Evolutionary conservation across 106 monocot genomes (phyloP), one percentile per base, ranked within the genome.

Genomic region (Allium cepa): DNA sequence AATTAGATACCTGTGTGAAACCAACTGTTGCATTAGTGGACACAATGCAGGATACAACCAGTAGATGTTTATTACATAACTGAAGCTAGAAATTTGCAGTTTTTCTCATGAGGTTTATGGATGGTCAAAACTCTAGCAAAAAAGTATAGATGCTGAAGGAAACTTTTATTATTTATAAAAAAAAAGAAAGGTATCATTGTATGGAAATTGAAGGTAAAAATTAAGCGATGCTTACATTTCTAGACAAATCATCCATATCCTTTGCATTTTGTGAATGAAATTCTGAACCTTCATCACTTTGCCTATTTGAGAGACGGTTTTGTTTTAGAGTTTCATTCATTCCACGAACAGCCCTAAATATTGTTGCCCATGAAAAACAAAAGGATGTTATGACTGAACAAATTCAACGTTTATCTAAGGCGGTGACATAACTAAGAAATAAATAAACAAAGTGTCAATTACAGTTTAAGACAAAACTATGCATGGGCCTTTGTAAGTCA

Each of bases 251-350:
- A 46, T 56, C 59, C 59, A 62, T 59, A 50, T 67, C 63, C 8
- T 67, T 75, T 10, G 74, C 74, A 67, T 69, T 72, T 78, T 46
- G 46, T 63, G 76, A 76, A 51, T 59, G 59, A 27, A 45, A 46
- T 46, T 49, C 49, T 14, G 74, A 71, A 55, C 59, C 71, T 51
- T 72, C 85, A 76, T 75, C 83, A 63, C 60, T 66, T 45, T 74
- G 68, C 56, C 77, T 86, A 17, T 73, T 79, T 62, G 70, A 71
- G 16, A 80, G 78, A 53, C 79, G 85, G 69, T 78, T 88, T 83
- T 89, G 85, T 79, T 83, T 93, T 46, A 86, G 22, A 56, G 75
- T 81, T 75, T 89, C 88, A 70, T 84, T 94, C 90, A 94, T 90
- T 71, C 80, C 81, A 56, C 88, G 75, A 46, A 93, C 93, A 72